phyloP scores from a whole-genome alignment of 345 rosid genomes.

The Brassica incana region DNA sequence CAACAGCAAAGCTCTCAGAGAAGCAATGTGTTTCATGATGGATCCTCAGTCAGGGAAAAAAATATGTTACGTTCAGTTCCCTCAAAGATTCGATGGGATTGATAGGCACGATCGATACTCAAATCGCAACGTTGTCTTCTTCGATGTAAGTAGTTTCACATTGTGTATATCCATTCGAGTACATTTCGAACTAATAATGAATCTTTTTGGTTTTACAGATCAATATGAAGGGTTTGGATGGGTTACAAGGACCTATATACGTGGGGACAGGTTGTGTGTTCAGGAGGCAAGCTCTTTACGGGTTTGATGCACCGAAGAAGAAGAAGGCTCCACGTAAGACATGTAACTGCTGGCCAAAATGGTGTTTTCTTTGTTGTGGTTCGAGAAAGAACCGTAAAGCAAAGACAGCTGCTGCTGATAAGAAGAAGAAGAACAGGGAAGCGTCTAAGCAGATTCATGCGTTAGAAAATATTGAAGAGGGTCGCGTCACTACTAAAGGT shows the following conservation, averaged over 20 bases:
- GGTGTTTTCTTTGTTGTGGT: conserved; percentile 81
- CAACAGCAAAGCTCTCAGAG: conserved; percentile 93
- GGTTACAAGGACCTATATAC: conserved; percentile 97
- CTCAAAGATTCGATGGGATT: conserved; percentile 98
- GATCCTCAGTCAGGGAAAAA: conserved; percentile 92
- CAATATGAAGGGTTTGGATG: conserved; percentile 98
- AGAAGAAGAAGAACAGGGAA: conserved; percentile 78
- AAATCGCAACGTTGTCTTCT: conserved; percentile 92
- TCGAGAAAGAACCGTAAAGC: conserved; percentile 74
- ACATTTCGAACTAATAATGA: not conserved
- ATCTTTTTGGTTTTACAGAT: conserved; percentile 53
- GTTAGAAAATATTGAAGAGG: conserved; percentile 90
- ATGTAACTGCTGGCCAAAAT: conserved; percentile 97
- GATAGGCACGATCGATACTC: conserved; percentile 98
- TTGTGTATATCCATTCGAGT: not conserved
- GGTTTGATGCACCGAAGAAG: conserved; percentile 80
- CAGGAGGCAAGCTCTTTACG: conserved; percentile 93
- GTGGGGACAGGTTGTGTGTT: conserved; percentile 98
- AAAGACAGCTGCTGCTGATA: conserved; percentile 57
- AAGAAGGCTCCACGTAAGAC: conserved; percentile 92
- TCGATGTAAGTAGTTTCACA: conserved; percentile 66
- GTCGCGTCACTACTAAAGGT: conserved; percentile 36
- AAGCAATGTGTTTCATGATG: conserved; percentile 99
- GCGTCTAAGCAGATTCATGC: conserved; percentile 97
- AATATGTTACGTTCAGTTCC: conserved; percentile 97